Conservation (phyloP, 208 protist genomes). For the Wallacemonas sp. region DNA sequence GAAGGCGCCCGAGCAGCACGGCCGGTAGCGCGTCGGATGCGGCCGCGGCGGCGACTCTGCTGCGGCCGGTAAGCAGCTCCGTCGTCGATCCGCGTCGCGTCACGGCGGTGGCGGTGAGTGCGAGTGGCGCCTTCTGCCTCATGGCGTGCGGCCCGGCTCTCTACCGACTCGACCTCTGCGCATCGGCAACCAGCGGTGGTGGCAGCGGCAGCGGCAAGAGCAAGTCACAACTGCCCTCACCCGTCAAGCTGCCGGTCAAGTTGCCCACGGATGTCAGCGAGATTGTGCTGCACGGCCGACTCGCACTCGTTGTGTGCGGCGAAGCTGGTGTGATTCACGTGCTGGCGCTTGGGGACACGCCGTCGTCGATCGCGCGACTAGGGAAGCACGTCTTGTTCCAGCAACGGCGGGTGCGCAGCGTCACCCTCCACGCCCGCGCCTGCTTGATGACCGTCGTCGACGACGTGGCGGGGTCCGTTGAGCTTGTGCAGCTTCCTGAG, state of each 20-base stretch:
- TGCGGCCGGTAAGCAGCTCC: background rate
- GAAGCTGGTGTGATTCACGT: constrained; percentile 41
- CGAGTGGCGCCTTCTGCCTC: constrained; percentile 21
- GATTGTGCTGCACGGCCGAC: constrained; percentile 25
- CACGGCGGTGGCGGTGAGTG: constrained; percentile 1
- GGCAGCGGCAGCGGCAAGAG: too few relatives aligned
- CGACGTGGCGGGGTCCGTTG: constrained; percentile 41
- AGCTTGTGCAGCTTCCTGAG: constrained; percentile 56
- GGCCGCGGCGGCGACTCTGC: background rate
- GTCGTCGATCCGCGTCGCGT: background rate
- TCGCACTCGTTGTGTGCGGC: constrained; percentile 36
- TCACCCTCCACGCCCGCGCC: constrained; percentile 43
- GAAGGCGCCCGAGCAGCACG: constrained; percentile 14
- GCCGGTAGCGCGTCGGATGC: too few relatives aligned
- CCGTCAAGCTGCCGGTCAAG: constrained; percentile 10
- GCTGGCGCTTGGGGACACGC: constrained; percentile 23
- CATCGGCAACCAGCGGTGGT: constrained; percentile 10
- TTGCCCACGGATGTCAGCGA: constrained; percentile 26
- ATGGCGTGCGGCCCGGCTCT: constrained; percentile 36
- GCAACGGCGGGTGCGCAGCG: constrained; percentile 36
- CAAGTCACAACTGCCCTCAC: background rate
- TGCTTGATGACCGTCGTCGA: constrained; percentile 61
- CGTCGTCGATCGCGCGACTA: constrained; percentile 21
- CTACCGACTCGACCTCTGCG: constrained; percentile 25
- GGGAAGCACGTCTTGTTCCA: constrained; percentile 35